Base-by-base conservation (phyloP, 108 stramenopile genomes). In the Aurantiochytrium sp. region DNA sequence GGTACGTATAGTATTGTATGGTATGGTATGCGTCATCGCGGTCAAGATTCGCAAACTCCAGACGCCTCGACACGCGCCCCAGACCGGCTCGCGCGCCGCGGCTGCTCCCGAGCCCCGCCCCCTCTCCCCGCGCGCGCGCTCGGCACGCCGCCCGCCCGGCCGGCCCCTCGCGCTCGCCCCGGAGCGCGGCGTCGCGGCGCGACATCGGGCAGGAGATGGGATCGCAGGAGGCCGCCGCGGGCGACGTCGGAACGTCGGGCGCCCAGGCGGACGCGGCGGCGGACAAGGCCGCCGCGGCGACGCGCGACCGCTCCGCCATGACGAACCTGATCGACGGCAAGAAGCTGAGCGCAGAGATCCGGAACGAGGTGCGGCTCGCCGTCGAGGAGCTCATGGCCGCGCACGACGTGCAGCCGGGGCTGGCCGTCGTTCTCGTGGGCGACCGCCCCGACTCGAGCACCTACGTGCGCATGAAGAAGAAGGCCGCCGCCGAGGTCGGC, bases 391-490 rank as follows among this genome's bases (percentile, higher is more conserved):
- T 81, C 42, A 48, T 81, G 39, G 73, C 39, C 24, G 27, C 8
- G 32, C 73, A 81, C 32, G 17, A 24, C 12, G 39, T 81, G 42
- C 39, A 41, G 45, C 73, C 73, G 6, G 73, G 73, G 17, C 39
- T 81, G n/a, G 73, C 73, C 6, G 73, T 81, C 45, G 73, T 81
- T 6, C 42, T 98, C 85, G 97, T 99, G 3, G 94, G 93, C 37
- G 91, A 90, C 41, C 95, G 98, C 36, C 93, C 92, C 12, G 98
- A 99, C 89, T 97, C 96, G 10, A 96, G 96, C 68, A 97, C 97
- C 41, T 99, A 99, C 86, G 98, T 98, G 45, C 94, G 97, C 8
- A 97, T 98, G 97, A 99, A 99, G 91, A 96, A 96, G 89, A 81
- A 81, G 73, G 73, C 73, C 45, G 73, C 73, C 17, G 73, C 39